Evolutionary conservation across 2,329 filamentous ascomycete genomes (phyloP).

Genomic region (Xylariaceae sp.): DNA sequence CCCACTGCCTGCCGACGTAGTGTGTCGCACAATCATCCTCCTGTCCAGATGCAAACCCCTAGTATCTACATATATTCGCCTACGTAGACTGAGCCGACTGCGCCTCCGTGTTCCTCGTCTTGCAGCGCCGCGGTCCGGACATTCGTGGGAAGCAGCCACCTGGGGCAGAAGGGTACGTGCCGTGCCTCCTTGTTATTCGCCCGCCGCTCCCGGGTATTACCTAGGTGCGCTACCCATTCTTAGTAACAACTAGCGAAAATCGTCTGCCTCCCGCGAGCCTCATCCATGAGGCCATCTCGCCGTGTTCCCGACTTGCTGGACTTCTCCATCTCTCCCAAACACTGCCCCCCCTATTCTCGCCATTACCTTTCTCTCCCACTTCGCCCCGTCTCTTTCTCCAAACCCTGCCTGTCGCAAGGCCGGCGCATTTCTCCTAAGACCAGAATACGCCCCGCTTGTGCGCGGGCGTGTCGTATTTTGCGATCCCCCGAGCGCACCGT

Average conservation of each 20-base stretch:
- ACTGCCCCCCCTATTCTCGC: not conserved
- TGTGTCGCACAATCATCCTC: not conserved
- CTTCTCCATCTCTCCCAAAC: not conserved
- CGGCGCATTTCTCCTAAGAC: constrained; percentile 4
- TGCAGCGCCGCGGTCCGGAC: not conserved
- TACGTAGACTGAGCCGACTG: constrained; percentile 1
- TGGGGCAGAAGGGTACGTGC: too few species aligned
- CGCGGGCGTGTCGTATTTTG: constrained; percentile 10
- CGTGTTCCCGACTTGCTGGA: not conserved
- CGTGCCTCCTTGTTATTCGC: too few species aligned
- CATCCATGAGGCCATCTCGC: constrained; percentile 14
- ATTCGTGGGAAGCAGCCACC: too few species aligned
- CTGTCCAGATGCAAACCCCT: not conserved
- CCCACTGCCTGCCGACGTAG: not conserved
- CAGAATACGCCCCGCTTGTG: constrained; percentile 8
- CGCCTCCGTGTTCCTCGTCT: constrained; percentile 2
- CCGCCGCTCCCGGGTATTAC: not conserved
- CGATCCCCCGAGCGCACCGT: constrained; percentile 2
- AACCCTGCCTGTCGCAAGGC: constrained; percentile 6
- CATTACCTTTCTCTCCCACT: not conserved
- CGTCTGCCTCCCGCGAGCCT: not conserved
- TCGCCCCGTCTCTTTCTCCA: not conserved
- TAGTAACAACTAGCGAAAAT: too few species aligned
- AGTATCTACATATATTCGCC: not conserved
- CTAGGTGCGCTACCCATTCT: too few species aligned